Conservation (phyloP, 768 basidiomycete species). For the Auricularia cornea region DNA sequence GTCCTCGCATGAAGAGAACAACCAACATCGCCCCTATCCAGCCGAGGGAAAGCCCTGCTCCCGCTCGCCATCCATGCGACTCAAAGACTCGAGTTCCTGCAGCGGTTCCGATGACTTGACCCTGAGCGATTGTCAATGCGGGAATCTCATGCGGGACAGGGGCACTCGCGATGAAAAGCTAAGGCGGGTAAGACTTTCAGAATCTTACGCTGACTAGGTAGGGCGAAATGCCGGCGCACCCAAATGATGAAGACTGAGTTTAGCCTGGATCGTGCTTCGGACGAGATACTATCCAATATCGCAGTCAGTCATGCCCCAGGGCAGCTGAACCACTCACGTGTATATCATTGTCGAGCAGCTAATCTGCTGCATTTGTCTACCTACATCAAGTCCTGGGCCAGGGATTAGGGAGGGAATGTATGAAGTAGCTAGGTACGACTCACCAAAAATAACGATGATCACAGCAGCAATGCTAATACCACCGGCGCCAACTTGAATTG, state of each 20-base stretch:
- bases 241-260: slow-evolving; percentile 71
- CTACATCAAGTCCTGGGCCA: slow-evolving; percentile 43
- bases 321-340: not conserved
- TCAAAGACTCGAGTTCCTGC: slow-evolving; percentile 68
- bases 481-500: slow-evolving; percentile 59
- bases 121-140: slow-evolving; percentile 39
- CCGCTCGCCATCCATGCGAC: slow-evolving; percentile 59
- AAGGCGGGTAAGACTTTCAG: too few species aligned
- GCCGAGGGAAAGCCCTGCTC: slow-evolving; percentile 51
- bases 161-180: not conserved
- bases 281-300: slow-evolving; percentile 19
- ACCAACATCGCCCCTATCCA: slow-evolving; percentile 48
- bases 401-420: too few species aligned
- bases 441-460: not conserved
- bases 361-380: slow-evolving; percentile 62
- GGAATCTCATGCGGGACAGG: too few species aligned
- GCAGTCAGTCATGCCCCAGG: too few species aligned
- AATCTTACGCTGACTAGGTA: too few species aligned
- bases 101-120: slow-evolving; percentile 76
- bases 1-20: slow-evolving; percentile 57
- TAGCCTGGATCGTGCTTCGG: slow-evolving; percentile 54
- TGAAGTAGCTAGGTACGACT: too few species aligned
- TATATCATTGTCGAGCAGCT: not conserved
- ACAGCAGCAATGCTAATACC: slow-evolving; percentile 30
- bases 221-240: not conserved